These are phyloP conservation scores for Auricularia heimuer DNA, from an alignment of 768 basidiomycete species.

Conservation along the genomic window DNA sequence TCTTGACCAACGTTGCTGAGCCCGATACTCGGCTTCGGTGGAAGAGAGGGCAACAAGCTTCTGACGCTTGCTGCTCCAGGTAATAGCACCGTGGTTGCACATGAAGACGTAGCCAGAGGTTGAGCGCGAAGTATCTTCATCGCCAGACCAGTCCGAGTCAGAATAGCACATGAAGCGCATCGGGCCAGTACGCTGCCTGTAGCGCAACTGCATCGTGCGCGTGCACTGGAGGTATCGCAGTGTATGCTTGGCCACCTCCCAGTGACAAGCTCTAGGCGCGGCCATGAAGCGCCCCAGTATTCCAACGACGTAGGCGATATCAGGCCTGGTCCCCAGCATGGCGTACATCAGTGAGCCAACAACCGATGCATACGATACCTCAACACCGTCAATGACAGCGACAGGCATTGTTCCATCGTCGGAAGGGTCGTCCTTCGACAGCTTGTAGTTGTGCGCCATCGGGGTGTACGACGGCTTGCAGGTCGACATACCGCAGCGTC, in stretches of 20 bases:
- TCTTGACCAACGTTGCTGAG: no score
- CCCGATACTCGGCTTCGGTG: no score
- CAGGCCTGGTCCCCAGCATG: conserved; percentile 10
- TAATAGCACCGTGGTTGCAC: no score
- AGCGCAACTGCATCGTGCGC: neutral
- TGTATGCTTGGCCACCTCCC: conserved; percentile 10
- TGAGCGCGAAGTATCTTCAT: neutral
- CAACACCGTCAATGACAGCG: neutral
- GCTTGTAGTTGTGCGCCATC: conserved; percentile 9
- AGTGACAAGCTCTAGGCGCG: conserved; percentile 10
- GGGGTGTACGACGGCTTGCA: conserved; percentile 7
- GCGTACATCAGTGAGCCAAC: neutral
- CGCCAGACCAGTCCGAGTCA: conserved; percentile 3
- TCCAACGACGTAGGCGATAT: conserved; percentile 10
- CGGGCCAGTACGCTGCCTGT: neutral
- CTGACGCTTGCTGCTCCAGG: no score
- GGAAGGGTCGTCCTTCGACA: neutral
- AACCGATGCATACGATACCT: neutral
- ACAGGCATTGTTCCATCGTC: neutral
- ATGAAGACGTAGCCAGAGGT: no score
- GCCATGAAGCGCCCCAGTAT: conserved; percentile 5
- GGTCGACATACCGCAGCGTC: conserved; percentile 6
- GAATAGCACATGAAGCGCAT: neutral
- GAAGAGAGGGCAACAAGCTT: no score
- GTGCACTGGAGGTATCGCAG: conserved; percentile 12